Evolutionary conservation across 257 asterid genomes (phyloP).

Genomic region (Prunella vulgaris): DNA sequence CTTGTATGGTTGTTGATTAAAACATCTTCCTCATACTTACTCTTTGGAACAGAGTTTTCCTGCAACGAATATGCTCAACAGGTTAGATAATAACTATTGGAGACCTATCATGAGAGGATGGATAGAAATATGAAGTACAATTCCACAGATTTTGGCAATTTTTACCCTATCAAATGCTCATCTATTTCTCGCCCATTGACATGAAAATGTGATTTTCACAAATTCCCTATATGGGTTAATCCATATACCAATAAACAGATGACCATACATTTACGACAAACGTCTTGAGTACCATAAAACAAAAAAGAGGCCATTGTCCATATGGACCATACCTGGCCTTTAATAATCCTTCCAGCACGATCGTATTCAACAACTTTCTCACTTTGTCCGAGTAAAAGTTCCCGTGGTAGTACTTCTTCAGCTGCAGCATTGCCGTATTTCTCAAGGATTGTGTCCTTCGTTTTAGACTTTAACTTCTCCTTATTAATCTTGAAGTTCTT

Average conservation of each 20-base stretch:
- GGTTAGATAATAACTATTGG: neutral
- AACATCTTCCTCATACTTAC: slow-evolving; percentile 90
- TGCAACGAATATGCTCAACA: slow-evolving; percentile 11
- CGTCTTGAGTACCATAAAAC: too few species aligned
- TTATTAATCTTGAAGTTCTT: slow-evolving; percentile 61
- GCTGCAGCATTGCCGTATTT: slow-evolving; percentile 69
- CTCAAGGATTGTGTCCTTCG: slow-evolving; percentile 52
- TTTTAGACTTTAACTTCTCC: slow-evolving; percentile 65
- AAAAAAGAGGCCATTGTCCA: neutral
- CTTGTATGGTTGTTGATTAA: slow-evolving; percentile 64
- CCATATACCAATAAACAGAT: too few species aligned
- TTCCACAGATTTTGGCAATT: neutral
- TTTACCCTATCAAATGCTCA: neutral
- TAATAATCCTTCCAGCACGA: neutral
- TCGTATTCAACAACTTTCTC: slow-evolving; percentile 46
- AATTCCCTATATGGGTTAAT: too few species aligned
- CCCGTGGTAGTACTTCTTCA: slow-evolving; percentile 52
- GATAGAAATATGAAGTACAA: too few species aligned
- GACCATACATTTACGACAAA: too few species aligned
- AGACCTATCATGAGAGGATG: neutral
- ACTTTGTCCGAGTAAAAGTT: slow-evolving; percentile 63
- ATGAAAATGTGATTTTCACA: neutral
- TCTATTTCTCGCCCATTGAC: neutral
- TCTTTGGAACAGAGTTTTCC: slow-evolving; percentile 73
- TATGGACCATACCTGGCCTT: neutral